A percentile compares a stretch with the other conserved stretches of the same genome.
These are phyloP conservation scores for Ogataea polymorpha DNA, from an alignment of 805 yeast species.

Conservation along the genomic window DNA sequence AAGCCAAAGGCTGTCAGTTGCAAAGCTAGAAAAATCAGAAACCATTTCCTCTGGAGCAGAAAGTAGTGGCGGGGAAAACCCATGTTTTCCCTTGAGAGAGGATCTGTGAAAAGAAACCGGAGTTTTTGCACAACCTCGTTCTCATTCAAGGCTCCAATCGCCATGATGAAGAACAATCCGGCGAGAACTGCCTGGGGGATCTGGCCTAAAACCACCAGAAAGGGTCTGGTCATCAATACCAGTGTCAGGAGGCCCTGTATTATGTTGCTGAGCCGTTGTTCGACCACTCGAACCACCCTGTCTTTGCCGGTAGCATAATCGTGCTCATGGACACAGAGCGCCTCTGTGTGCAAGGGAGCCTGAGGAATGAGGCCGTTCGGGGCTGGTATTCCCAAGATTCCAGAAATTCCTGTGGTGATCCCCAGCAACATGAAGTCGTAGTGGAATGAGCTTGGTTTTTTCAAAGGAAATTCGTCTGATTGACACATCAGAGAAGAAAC, in stretches of 20 bases:
- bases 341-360: slow-evolving; percentile 88
- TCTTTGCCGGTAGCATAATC: slow-evolving; percentile 31
- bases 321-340: slow-evolving; percentile 58
- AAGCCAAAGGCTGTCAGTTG: slow-evolving; percentile 68
- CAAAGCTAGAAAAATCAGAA: slow-evolving; percentile 53
- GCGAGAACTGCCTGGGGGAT: slow-evolving; percentile 93
- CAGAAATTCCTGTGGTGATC: slow-evolving; percentile 80
- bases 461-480: slow-evolving; percentile 72
- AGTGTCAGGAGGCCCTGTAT: slow-evolving; percentile 80
- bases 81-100: slow-evolving; percentile 28
- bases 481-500: slow-evolving; percentile 94
- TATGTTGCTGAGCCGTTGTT: slow-evolving; percentile 83
- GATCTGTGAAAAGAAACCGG: slow-evolving; percentile 60
- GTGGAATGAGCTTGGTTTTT: slow-evolving; percentile 87
- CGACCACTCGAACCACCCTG: slow-evolving; percentile 61
- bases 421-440: slow-evolving; percentile 89
- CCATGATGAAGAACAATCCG: slow-evolving; percentile 93
- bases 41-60: slow-evolving; percentile 41
- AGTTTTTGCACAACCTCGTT: slow-evolving; percentile 65
- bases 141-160: slow-evolving; percentile 68
- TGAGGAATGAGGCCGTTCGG: slow-evolving; percentile 97
- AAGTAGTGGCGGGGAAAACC: slow-evolving; percentile 21
- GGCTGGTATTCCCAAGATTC: slow-evolving; percentile 87
- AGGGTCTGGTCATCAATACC: slow-evolving; percentile 87
- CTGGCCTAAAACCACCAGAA: slow-evolving; percentile 71